Evolutionary conservation across 495 filamentous ascomycete species (phyloP), one percentile per base, ranked within the genome.

Genomic region (Mytilinidion resinicola): DNA sequence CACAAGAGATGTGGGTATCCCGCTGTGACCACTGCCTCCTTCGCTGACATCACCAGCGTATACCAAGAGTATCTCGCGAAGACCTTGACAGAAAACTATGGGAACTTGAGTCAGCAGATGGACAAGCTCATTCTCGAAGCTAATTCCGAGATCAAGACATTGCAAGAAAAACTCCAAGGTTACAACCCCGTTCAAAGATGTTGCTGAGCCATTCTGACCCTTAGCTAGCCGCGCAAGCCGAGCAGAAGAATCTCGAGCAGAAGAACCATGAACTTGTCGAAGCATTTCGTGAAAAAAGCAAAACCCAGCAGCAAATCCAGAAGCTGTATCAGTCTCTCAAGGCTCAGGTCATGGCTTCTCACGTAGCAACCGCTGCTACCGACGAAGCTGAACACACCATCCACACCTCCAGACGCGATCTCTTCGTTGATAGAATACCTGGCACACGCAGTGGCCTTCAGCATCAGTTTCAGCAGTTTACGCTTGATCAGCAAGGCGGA

Each of bases 251-350:
- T 12, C 77, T 96, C 3, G 77, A 84, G 55, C 80, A 81, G 34
- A 91, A 90, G 69, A 90, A 90, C 54, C 80, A 88, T 33, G 89
- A 93, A 15, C 76, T 96, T 3, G 75, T 79, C 30, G 78, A 85
- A 49, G 77, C 82, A 2, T 83, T 84, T 58, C 78, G 81, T 42
- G 87, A 92, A 35, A 95, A 95, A 66, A 85, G 74, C 57, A 83
- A 82, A 42, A 86, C 88, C 56, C 79, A 89, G n/a, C 74, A 83
- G 4, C 85, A 91, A 55, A 85, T 85, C 17, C 89, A 90, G 61
- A 88, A 91, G 61, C 80, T 95, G 6, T 96, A 96, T 60, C 86
- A 90, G 61, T 80, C 85, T 35, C 75, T 96, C 44, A 96, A 96
- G 70, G 79, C 83, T 21, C 82, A 85, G 52, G 81, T 85, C 4